These are phyloP conservation scores for Arachis stenosperma DNA, from an alignment of 306 rosid genomes.

Conservation along the genomic window DNA sequence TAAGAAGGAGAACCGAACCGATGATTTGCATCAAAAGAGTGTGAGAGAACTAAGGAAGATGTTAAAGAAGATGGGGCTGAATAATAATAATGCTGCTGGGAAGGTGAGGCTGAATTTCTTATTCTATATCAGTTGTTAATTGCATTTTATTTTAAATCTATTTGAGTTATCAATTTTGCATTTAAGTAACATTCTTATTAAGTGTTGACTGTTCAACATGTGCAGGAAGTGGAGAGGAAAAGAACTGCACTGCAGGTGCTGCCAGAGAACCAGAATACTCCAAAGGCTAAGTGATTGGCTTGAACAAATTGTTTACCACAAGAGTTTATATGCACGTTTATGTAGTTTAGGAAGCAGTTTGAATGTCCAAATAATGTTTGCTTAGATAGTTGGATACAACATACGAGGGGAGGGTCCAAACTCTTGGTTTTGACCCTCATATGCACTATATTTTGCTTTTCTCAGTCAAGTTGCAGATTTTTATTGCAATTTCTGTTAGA, in stretches of 20 bases:
- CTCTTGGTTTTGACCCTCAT: slow-evolving; percentile 22
- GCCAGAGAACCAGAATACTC: slow-evolving; percentile 54
- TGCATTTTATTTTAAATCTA: neutral
- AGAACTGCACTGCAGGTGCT: slow-evolving; percentile 77
- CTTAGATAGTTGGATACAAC: neutral
- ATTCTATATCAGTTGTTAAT: slow-evolving; percentile 1
- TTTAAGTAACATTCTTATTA: neutral
- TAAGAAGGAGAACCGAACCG: slow-evolving; percentile 40
- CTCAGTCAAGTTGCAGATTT: neutral
- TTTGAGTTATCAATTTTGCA: neutral
- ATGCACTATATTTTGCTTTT: neutral
- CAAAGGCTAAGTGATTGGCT: slow-evolving; percentile 16
- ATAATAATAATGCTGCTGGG: neutral
- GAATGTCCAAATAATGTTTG: neutral
- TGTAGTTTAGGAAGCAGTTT: neutral
- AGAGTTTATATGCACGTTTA: neutral
- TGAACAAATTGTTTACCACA: slow-evolving; percentile 11
- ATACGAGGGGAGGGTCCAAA: slow-evolving; percentile 25
- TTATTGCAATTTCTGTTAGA: neutral
- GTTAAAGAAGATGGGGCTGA: slow-evolving; percentile 39
- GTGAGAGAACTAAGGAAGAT: slow-evolving; percentile 57
- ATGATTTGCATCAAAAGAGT: slow-evolving; percentile 31
- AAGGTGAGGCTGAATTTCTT: slow-evolving; percentile 33
- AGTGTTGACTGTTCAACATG: neutral
- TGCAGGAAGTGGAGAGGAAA: slow-evolving; percentile 51